Evolutionary conservation across 139 green algal genomes (phyloP).

Genomic region (Chlorella vulgaris): DNA sequence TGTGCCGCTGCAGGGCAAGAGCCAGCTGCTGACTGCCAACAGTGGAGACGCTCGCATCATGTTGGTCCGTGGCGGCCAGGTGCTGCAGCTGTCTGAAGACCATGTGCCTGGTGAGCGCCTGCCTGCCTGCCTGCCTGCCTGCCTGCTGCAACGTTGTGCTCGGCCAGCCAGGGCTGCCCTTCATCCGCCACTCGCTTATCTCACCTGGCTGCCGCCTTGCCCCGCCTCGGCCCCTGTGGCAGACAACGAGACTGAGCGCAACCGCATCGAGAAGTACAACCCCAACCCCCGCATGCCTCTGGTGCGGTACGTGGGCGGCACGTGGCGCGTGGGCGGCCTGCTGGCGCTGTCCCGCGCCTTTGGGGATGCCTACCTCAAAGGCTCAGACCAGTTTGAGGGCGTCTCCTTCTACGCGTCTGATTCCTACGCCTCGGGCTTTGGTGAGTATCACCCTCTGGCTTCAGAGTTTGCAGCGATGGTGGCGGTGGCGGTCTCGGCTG

Average conservation of each 20-base stretch:
- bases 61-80: conserved; percentile 63
- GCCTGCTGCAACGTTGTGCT: no score
- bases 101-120: conserved; percentile 85
- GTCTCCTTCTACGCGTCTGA: conserved; percentile 64
- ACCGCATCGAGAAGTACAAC: conserved; percentile 93
- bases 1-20: background rate
- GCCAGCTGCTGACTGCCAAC: conserved; percentile 81
- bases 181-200: no score
- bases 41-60: conserved; percentile 90
- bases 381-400: conserved; percentile 90
- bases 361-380: conserved; percentile 95
- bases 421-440: conserved; percentile 84
- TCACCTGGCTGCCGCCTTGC: no score
- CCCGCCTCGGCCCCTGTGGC: no score
- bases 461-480: no score
- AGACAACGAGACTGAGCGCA: conserved; percentile 73
- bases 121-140: background rate
- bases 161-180: no score
- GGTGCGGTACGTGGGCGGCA: conserved; percentile 80
- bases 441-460: no score
- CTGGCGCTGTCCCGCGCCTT: conserved; percentile 95
- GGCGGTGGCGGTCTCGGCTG: no score
- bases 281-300: conserved; percentile 93
- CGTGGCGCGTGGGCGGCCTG: conserved; percentile 94
- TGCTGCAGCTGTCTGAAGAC: conserved; percentile 84